A percentile compares a stretch with the other conserved stretches of the same genome.
Evolutionary conservation across 2,329 filamentous ascomycete species (phyloP).

Genomic region (Fusarium algeriense): DNA sequence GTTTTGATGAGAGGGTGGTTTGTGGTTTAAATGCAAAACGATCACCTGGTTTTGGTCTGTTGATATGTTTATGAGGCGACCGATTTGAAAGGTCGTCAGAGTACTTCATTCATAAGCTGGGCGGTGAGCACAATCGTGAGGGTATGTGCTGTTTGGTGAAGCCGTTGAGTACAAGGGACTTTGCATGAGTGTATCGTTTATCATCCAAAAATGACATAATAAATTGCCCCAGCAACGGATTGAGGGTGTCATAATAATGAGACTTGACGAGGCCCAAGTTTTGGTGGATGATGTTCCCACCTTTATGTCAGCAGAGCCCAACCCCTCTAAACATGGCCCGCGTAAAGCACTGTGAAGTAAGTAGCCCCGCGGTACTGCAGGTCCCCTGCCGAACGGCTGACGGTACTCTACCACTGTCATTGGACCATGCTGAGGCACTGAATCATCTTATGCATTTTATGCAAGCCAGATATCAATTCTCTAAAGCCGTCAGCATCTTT

Average conservation of each 20-base stretch:
- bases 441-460: neutral
- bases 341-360: slow-evolving; percentile 40
- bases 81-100: slow-evolving; percentile 12
- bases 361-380: slow-evolving; percentile 17
- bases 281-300: neutral
- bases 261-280: neutral
- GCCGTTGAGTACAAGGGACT: slow-evolving; percentile 30
- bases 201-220: slow-evolving; percentile 42
- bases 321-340: slow-evolving; percentile 11
- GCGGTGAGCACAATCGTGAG: slow-evolving; percentile 27
- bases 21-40: slow-evolving; percentile 42
- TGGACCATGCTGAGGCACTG: neutral
- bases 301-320: slow-evolving; percentile 1
- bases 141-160: slow-evolving; percentile 33
- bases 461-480: neutral
- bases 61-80: neutral
- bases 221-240: slow-evolving; percentile 45
- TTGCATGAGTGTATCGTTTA: slow-evolving; percentile 27
- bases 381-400: neutral
- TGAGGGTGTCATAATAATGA: slow-evolving; percentile 9
- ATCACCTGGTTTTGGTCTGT: slow-evolving; percentile 29
- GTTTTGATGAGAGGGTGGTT: slow-evolving; percentile 29
- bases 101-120: slow-evolving; percentile 31
- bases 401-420: neutral
- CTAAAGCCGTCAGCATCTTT: neutral